Evolutionary conservation across 495 filamentous ascomycete species (phyloP).

Genomic region (Lichenothelia convexa): DNA sequence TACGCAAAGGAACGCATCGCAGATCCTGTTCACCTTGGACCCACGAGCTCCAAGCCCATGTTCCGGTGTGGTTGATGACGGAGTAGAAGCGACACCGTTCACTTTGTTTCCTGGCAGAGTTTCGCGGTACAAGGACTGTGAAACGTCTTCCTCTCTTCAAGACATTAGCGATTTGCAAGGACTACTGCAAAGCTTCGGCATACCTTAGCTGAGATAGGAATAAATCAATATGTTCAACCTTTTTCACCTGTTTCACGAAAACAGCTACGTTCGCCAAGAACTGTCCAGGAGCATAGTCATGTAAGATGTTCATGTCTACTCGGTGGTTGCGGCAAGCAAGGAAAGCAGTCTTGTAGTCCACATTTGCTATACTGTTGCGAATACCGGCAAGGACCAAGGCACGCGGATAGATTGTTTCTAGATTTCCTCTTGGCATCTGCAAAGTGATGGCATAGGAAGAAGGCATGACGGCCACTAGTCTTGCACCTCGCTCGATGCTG

Average conservation of each 20-base stretch:
- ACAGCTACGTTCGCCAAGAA: slow-evolving; percentile 58
- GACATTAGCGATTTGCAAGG: slow-evolving; percentile 5
- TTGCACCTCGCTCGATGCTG: slow-evolving; percentile 76
- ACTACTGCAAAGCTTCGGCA: slow-evolving; percentile 8
- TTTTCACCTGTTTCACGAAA: slow-evolving; percentile 76
- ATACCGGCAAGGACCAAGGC: slow-evolving; percentile 85
- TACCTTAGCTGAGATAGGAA: slow-evolving; percentile 81
- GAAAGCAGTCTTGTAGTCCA: slow-evolving; percentile 71
- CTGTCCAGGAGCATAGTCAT: slow-evolving; percentile 70
- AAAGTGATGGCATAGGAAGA: slow-evolving; percentile 63
- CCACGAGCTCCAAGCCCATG: slow-evolving; percentile 2
- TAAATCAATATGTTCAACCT: slow-evolving; percentile 69
- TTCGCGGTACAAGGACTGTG: slow-evolving; percentile 82
- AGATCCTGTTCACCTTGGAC: slow-evolving; percentile 72
- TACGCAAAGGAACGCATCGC: slow-evolving; percentile 59
- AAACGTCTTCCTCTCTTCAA: slow-evolving; percentile 75
- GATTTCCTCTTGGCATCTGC: slow-evolving; percentile 87
- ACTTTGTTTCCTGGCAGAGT: slow-evolving; percentile 27
- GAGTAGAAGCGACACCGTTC: slow-evolving; percentile 8
- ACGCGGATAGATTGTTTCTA: slow-evolving; percentile 87
- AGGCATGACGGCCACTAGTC: slow-evolving; percentile 77
- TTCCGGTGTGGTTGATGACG: slow-evolving; percentile 1
- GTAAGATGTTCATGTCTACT: slow-evolving; percentile 96
- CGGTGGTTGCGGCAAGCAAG: slow-evolving; percentile 74
- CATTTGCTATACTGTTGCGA: slow-evolving; percentile 54